A percentile compares a stretch with the other conserved stretches of the same genome.
These are phyloP conservation scores for Inga laurina DNA, from an alignment of 306 rosid species.

Conservation along the genomic window DNA sequence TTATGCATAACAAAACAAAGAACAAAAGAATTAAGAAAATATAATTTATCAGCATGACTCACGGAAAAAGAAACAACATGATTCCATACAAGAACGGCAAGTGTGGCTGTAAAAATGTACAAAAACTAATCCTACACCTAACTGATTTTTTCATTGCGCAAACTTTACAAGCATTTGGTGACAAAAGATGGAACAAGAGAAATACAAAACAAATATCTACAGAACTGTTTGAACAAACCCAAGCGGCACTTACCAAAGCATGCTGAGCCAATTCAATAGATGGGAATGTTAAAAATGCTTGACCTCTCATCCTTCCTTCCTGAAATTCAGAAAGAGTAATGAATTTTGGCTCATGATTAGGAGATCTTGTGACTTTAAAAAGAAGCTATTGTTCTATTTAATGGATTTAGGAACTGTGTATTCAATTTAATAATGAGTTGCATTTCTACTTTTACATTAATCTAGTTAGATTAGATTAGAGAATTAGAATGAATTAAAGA, in stretches of 20 bases:
- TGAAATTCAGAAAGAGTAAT: constrained; percentile 44
- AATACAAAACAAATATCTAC: neutral
- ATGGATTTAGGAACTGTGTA: neutral
- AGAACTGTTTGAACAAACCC: constrained; percentile 6
- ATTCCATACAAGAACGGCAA: neutral
- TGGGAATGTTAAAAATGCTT: constrained; percentile 93
- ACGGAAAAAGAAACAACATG: neutral
- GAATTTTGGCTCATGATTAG: constrained; percentile 23
- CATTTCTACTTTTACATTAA: neutral
- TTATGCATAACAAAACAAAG: neutral
- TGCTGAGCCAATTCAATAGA: constrained; percentile 76
- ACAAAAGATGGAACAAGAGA: constrained; percentile 6
- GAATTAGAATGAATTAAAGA: neutral
- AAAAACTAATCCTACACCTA: neutral
- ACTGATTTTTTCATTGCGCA: neutral
- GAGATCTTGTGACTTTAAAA: constrained; percentile 5
- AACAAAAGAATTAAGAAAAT: constrained; percentile 11
- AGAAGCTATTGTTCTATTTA: neutral
- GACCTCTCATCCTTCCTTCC: constrained; percentile 99
- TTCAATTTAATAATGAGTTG: neutral
- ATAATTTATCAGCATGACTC: neutral
- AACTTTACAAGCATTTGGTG: constrained; percentile 1
- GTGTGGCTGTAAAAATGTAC: constrained; percentile 18
- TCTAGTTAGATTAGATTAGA: neutral
- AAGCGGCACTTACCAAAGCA: constrained; percentile 61